Base-by-base conservation (phyloP, 306 rosid species). In the Luffa aegyptiaca region DNA sequence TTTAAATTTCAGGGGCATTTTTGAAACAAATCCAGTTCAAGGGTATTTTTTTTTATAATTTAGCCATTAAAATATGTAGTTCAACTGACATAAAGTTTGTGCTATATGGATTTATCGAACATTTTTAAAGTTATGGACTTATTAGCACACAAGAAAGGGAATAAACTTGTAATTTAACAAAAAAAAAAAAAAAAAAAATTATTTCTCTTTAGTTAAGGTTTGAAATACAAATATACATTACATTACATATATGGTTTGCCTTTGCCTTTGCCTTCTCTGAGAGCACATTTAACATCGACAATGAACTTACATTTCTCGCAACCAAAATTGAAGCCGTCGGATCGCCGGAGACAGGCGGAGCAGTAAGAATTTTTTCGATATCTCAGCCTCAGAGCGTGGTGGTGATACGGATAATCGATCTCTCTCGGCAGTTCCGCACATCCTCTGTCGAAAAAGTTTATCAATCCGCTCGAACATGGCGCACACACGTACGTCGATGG, bases 401-500 rank as follows among this genome's bases (percentile, higher is more conserved):
- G 75, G 44, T 69, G 75, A 41, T 69, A 69, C 51, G 75, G 51
- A 44, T 69, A 69, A 11, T 69, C 52, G 13, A 69, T 69, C 75
- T 69, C 33, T 69, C 52, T 69, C 11, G 52, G 75, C 51, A 69
- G 33, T 26, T 69, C 53, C 12, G 75, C 53, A 26, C 75, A 68
- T 41, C 51, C n/a, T 20, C 51, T 41, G 52, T 68, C 75, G 51
- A 68, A 68, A 41, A 41, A 68, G 33, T 68, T 68, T 3, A 68
- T 68, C 31, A 68, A 16, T n/a, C 75, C 75, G 44, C 31, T 39
- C 12, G 75, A 10, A 10, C 75, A 68, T 6, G 75, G 75, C 21
- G 75, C 75, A 21, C 75, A 69, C 8, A 39, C 26, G 16, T 69
- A 69, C 16, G 52, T 18, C 14, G 76, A 70, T 18, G 51, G 51